phyloP scores from a whole-genome alignment of 805 yeast genomes.

The Wickerhamiella siamensis region DNA sequence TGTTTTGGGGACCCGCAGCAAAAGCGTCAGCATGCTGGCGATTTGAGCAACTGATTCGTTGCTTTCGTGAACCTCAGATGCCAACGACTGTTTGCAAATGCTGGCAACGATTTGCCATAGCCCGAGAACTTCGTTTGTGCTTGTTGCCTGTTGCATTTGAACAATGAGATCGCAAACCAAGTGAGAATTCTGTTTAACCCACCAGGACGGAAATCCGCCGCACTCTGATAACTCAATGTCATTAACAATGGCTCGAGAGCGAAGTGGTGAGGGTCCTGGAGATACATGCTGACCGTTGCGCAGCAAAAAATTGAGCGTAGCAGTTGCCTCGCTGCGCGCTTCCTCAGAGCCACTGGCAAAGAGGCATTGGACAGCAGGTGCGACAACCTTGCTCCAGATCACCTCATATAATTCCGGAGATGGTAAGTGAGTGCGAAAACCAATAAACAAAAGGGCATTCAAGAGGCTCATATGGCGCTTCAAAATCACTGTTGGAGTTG shows the following conservation, averaged over 20 bases:
- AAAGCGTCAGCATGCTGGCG: background rate
- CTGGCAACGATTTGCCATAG: background rate
- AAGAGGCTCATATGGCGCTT: background rate
- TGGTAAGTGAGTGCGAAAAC: background rate
- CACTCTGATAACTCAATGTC: background rate
- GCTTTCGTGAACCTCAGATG: background rate
- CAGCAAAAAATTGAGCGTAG: no score
- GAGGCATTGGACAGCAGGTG: background rate
- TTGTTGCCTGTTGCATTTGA: background rate
- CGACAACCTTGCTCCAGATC: background rate
- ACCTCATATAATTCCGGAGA: background rate
- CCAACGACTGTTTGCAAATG: background rate
- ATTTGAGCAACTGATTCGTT: background rate
- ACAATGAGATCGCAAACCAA: background rate
- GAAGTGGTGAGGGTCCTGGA: background rate
- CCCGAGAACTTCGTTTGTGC: background rate
- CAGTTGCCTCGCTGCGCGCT: background rate
- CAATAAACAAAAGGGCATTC: background rate
- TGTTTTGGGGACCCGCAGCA: background rate
- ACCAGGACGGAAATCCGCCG: background rate
- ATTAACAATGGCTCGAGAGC: background rate
- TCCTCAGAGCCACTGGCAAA: background rate
- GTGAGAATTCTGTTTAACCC: background rate
- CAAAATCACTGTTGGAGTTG: background rate
- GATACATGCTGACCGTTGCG: background rate